Evolutionary conservation across 108 stramenopile genomes (phyloP).

Genomic region (Thalassiosira profunda): DNA sequence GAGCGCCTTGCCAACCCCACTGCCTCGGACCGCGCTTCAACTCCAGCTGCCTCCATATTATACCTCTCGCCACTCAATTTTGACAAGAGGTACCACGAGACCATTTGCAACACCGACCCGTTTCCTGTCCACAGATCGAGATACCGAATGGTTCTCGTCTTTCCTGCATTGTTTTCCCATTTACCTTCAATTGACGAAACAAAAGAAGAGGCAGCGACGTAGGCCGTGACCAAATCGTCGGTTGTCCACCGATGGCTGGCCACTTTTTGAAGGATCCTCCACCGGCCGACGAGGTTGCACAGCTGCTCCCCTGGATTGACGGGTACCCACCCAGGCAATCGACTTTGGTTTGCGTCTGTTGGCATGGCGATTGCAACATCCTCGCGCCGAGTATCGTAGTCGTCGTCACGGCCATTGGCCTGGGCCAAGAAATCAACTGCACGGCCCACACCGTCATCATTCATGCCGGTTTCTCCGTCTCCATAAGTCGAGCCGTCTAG

Average conservation of each 20-base stretch:
- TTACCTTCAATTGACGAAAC: constrained; percentile 4
- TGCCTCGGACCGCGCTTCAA: constrained; percentile 68
- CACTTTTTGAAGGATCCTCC: constrained; percentile 72
- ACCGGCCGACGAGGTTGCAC: constrained; percentile 68
- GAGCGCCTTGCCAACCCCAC: constrained; percentile 60
- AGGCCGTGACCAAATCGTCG: constrained; percentile 78
- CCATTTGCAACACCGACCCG: constrained; percentile 66
- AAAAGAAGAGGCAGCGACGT: constrained; percentile 52
- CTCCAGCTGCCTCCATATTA: constrained; percentile 35
- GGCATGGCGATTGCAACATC: constrained; percentile 6
- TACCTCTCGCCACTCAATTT: not conserved
- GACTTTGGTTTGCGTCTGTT: not conserved
- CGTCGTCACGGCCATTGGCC: constrained; percentile 24
- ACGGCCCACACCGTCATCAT: not conserved
- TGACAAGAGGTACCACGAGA: constrained; percentile 50
- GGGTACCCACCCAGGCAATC: constrained; percentile 50
- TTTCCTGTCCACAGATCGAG: constrained; percentile 68
- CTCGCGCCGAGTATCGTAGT: constrained; percentile 18
- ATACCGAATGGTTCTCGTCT: constrained; percentile 27
- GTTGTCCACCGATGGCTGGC: constrained; percentile 80
- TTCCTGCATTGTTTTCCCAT: not conserved
- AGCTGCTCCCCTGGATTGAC: constrained; percentile 60
- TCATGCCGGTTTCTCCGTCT: not conserved
- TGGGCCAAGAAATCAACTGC: constrained; percentile 16
- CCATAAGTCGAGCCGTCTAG: not conserved